phyloP scores from a whole-genome alignment of 257 asterid species.

The Solanum virginianum region DNA sequence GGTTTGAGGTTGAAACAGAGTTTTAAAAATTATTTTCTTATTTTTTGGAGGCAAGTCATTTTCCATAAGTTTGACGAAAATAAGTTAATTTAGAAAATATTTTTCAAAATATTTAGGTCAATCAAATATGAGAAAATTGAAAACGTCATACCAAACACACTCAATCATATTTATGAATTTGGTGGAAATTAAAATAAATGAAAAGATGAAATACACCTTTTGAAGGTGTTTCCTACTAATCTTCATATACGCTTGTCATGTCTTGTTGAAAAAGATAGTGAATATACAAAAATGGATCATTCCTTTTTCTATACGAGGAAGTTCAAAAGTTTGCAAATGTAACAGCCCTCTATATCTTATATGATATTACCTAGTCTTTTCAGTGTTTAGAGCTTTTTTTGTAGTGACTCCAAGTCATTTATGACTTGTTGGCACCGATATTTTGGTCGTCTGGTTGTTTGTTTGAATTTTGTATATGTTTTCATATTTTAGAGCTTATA shows the following conservation, averaged over 20 bases:
- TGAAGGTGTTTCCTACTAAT: background rate
- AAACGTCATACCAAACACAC: background rate
- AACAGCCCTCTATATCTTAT: no score
- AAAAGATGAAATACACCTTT: background rate
- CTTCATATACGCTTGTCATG: background rate
- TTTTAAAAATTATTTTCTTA: background rate
- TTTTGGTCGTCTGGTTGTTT: no score
- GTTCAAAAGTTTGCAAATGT: background rate
- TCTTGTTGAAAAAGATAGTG: background rate
- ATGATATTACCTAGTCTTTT: no score
- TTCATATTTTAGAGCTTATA: no score
- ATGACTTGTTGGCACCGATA: no score
- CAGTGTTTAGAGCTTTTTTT: no score
- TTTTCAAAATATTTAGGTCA: background rate
- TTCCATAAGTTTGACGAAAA: background rate
- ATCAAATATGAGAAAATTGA: background rate
- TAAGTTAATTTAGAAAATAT: background rate
- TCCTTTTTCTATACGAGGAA: background rate
- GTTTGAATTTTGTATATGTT: no score
- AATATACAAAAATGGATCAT: background rate
- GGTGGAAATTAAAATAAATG: background rate
- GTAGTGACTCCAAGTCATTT: no score
- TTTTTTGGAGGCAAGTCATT: background rate
- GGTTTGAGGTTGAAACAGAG: background rate
- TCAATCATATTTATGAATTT: background rate